phyloP scores from a whole-genome alignment of 345 rosid genomes.

The Salix brachista region DNA sequence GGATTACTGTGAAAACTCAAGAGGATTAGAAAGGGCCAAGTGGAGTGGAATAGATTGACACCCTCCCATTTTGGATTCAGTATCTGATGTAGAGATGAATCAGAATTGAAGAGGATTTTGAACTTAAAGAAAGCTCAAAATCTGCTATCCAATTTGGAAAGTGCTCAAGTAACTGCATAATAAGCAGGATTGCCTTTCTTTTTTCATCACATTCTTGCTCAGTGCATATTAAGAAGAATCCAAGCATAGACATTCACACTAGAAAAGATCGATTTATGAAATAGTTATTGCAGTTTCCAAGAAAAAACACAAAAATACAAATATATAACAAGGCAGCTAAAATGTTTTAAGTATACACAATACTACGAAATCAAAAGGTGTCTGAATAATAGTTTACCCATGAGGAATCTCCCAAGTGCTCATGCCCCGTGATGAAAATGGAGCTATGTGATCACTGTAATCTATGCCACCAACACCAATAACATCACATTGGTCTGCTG shows the following conservation, averaged over 20 bases:
- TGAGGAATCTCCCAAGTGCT: constrained; percentile 99
- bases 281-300: background rate
- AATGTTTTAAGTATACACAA: no score
- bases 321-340: no score
- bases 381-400: constrained; percentile 50
- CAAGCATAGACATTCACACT: background rate
- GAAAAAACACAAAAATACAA: background rate
- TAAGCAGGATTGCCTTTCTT: background rate
- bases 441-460: constrained; percentile 91
- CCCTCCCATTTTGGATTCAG: no score
- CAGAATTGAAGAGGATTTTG: background rate
- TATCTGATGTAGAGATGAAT: background rate
- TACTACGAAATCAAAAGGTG: background rate
- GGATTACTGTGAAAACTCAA: no score
- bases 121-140: background rate
- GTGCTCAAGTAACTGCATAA: background rate
- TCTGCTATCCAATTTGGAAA: background rate
- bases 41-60: background rate
- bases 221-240: background rate
- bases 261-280: background rate
- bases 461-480: constrained; percentile 99
- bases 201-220: background rate
- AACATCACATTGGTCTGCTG: constrained; percentile 98
- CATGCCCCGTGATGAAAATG: constrained; percentile 99
- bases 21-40: no score